Conservation (phyloP, 2,329 filamentous ascomycete species). For the Aureobasidium leucospermi region DNA sequence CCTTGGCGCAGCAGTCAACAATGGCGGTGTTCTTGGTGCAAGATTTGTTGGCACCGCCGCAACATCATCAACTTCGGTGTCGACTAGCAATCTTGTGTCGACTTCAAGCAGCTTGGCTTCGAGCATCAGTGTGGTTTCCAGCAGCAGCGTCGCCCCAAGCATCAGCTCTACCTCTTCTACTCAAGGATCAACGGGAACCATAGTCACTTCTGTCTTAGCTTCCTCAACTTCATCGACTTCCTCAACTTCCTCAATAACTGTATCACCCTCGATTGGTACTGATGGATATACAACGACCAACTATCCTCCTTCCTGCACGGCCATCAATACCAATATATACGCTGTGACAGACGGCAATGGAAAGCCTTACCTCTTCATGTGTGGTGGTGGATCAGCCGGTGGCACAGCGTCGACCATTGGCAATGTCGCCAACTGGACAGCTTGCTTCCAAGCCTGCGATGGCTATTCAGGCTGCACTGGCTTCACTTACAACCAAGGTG, state of each 20-base stretch:
- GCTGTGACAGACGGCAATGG: constrained; percentile 9
- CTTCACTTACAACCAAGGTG: constrained; percentile 19
- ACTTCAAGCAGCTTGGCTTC: too few species aligned
- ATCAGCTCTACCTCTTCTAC: too few species aligned
- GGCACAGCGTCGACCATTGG: background rate
- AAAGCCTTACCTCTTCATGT: constrained; percentile 16
- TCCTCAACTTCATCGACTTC: background rate
- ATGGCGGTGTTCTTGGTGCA: constrained; percentile 22
- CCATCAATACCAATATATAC: constrained; percentile 16
- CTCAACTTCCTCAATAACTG: background rate
- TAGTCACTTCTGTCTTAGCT: too few species aligned
- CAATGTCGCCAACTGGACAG: constrained; percentile 13
- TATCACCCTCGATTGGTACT: background rate
- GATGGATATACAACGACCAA: constrained; percentile 14
- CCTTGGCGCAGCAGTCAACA: constrained; percentile 18
- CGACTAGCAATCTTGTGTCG: too few species aligned
- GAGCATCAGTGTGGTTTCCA: too few species aligned
- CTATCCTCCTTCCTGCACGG: constrained; percentile 14
- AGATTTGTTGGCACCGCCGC: constrained; percentile 17
- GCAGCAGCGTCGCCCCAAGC: too few species aligned
- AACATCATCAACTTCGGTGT: background rate
- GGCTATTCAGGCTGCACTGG: constrained; percentile 18
- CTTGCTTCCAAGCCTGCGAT: constrained; percentile 22
- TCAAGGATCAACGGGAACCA: too few species aligned
- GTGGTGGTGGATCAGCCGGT: constrained; percentile 16